phyloP scores from a whole-genome alignment of 2,329 filamentous ascomycete species.

The Verticillium nonalfalfae region DNA sequence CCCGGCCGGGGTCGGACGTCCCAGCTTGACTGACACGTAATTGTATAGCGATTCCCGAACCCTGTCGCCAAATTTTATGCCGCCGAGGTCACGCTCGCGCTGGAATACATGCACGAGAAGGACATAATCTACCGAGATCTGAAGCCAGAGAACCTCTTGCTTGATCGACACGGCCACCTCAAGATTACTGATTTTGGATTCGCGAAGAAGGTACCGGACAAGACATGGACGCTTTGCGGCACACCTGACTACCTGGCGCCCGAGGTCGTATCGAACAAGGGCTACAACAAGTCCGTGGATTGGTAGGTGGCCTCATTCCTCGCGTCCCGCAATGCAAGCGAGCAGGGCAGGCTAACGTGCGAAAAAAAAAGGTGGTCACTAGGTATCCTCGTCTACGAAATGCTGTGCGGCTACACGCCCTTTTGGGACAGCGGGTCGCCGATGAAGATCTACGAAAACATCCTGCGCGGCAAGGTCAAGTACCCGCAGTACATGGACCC shows the following conservation, averaged over 20 bases:
- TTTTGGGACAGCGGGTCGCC: constrained; percentile 98
- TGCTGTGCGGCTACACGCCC: constrained; percentile 97
- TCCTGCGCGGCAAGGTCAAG: constrained; percentile 90
- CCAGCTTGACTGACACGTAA: constrained; percentile 12
- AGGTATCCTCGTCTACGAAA: constrained; percentile 97
- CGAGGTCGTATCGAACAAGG: constrained; percentile 97
- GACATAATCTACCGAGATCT: constrained; percentile 98
- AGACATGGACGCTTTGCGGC: constrained; percentile 97
- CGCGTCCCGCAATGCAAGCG: neutral
- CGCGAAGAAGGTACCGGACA: constrained; percentile 95
- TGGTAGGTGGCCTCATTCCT: constrained; percentile 57
- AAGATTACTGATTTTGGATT: constrained; percentile 99
- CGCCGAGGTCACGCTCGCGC: constrained; percentile 88
- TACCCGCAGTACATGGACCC: constrained; percentile 94
- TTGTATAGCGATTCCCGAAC: constrained; percentile 85
- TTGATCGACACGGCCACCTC: constrained; percentile 88
- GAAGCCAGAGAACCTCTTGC: constrained; percentile 88
- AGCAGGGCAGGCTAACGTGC: neutral
- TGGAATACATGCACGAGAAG: constrained; percentile 91
- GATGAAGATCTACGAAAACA: constrained; percentile 99
- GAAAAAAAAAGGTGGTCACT: constrained; percentile 91
- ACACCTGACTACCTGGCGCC: constrained; percentile 97
- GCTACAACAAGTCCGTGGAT: constrained; percentile 99
- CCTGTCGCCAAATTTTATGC: constrained; percentile 99
- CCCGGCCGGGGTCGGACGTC: neutral